Base-by-base conservation (phyloP, 2,329 filamentous ascomycete genomes). In the Ceratocystis smalleyi region DNA sequence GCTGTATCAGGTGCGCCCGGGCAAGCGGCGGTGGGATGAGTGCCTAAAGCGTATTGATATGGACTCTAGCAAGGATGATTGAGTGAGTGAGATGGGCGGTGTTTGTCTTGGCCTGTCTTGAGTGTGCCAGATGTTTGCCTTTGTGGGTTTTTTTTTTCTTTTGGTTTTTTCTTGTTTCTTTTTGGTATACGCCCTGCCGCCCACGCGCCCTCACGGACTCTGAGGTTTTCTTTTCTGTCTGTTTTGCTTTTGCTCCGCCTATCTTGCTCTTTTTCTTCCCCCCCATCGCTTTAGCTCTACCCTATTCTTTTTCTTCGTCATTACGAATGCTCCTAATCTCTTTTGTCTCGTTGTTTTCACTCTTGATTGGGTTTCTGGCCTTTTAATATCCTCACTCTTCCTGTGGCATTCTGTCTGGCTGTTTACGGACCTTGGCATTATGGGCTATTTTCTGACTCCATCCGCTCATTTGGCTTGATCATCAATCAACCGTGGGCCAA, bases 1-100 rank as follows among this genome's bases (percentile, higher is more conserved):
- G 64, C 91, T 96, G 75, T 95, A 91, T 71, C 91, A 96, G 76
- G 94, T 89, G 2, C 84, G 92, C 54, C 83, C 86, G 22, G 92
- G 92, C 65, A 96, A 96, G 79, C 82, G 89, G 69, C 81, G 78
- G 71, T 91, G 86, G 82, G 79, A 80, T 64, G 85, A 88, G 68
- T 76, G 83, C 66, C 79, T 78, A 70, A 70, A 74, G 72, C 73
- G 72, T 27, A 63, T 67, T 32, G 69, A 70, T 22, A 72, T 74
- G 22, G 73, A 71, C 59, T 70, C 63, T n/a, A 63, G 64, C 27
- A 61, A 59, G 12, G 55, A 59, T 10, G 59, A 32, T 27, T 32
- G 45, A 43, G 49, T 7, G 49, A 24, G 19, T 24, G 10, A 40
- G 24, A 40, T 12, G 35, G 35, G 35, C 1, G 35, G 12, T 10